Base-by-base conservation (phyloP, 805 yeast species). In the Candida koratica region DNA sequence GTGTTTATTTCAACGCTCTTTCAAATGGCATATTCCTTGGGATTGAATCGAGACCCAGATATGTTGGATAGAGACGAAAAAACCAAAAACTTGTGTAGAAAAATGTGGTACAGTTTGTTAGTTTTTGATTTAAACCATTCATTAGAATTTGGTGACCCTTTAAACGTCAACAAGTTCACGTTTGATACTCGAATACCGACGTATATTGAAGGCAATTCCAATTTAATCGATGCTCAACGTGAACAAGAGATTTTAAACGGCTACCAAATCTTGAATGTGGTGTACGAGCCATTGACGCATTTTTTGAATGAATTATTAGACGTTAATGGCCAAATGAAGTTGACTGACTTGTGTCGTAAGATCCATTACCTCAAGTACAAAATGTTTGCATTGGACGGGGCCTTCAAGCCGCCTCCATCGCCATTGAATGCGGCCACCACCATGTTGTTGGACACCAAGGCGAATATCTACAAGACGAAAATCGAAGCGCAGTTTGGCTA, bases 1-100 rank as follows among this genome's bases (percentile, higher is more conserved):
- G 71, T 77, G 6, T 69, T 73, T 36, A 53, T 72, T 10, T 77
- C 81, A 1, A 67, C 77, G 56, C 61, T 79, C 19, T 57, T 79
- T 11, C 85, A 79, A 48, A 77, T 81, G 82, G 84, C 81, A 0
- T 67, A 75, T 36, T 69, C 81, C 25, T 67, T 81, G 44, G 89
- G 88, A 0, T 51, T 81, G 17, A 80, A 81, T 51, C 65, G 87
- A 46, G 88, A 81, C 44, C 87, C 88, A 0, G 70, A 33, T 15
- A 28, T 20, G 6, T 7, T 27, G 3, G 14, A 15, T 3, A 22
- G 20, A 22, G 33, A 31, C 42, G 53, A 45, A 17, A 45, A 43
- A 26, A 26, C 30, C 3, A 42, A 51, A 46, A 54, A 61, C 35
- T 42, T 65, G 22, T 42, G 55, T 31, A 46, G 72, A 36, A 65